Evolutionary conservation across 805 yeast genomes (phyloP).

Genomic region (Wickerhamiella vanderwaltii): DNA sequence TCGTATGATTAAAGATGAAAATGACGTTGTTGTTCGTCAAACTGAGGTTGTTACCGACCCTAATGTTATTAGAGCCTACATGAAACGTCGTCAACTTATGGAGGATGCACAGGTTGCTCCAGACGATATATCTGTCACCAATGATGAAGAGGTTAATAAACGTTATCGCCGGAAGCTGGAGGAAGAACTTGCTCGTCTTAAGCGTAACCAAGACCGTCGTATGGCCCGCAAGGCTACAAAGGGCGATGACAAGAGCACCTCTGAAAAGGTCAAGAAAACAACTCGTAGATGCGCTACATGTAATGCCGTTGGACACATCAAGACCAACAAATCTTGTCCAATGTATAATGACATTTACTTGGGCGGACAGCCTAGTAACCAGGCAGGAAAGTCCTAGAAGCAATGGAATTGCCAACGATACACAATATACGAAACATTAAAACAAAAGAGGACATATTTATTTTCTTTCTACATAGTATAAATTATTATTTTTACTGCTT

Average conservation of each 20-base stretch:
- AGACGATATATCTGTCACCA: constrained; percentile 63
- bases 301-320: constrained; percentile 89
- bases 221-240: constrained; percentile 43
- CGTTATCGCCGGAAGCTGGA: constrained; percentile 65
- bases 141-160: constrained; percentile 72
- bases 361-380: constrained; percentile 16
- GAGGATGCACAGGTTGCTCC: constrained; percentile 55
- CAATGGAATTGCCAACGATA: too few relatives aligned
- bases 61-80: constrained; percentile 72
- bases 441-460: too few relatives aligned
- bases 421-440: too few relatives aligned
- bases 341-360: constrained; percentile 46
- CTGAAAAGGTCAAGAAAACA: constrained; percentile 56
- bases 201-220: constrained; percentile 60
- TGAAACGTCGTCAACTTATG: constrained; percentile 54
- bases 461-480: too few relatives aligned
- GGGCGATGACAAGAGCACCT: constrained; percentile 45
- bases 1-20: constrained; percentile 67
- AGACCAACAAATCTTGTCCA: constrained; percentile 87
- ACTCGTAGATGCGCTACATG: constrained; percentile 86
- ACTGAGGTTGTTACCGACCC: constrained; percentile 75
- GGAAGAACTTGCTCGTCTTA: constrained; percentile 71
- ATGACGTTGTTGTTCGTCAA: constrained; percentile 73
- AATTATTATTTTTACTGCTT: not conserved
- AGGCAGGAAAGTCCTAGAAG: too few relatives aligned